These are phyloP conservation scores for Talaromyces sp. DNA, from an alignment of 2,329 filamentous ascomycete genomes.

Conservation along the genomic window DNA sequence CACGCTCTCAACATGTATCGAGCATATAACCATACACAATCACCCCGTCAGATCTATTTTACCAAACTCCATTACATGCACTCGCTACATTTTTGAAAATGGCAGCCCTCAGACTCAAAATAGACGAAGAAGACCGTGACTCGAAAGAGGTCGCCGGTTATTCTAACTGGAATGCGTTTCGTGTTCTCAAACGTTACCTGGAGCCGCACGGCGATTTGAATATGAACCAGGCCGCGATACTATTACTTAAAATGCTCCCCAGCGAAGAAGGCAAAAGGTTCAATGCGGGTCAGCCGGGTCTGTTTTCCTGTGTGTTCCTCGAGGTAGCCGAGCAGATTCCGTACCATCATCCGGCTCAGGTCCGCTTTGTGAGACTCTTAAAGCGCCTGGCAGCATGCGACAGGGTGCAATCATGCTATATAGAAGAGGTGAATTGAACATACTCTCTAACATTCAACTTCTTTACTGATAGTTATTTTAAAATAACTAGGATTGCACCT, in stretches of 20 bases:
- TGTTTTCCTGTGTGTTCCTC: neutral
- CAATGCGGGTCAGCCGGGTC: neutral
- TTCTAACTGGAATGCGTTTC: neutral
- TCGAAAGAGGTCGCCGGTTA: neutral
- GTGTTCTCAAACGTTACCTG: neutral
- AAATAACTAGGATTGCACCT: neutral
- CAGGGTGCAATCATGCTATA: neutral
- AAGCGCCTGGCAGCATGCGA: neutral
- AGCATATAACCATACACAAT: neutral
- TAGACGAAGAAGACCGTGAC: neutral
- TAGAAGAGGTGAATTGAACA: neutral
- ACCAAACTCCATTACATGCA: neutral
- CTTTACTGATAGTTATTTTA: neutral
- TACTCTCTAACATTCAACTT: neutral
- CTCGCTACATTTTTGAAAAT: neutral
- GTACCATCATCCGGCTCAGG: neutral
- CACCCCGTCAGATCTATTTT: neutral
- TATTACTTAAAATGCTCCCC: conserved; percentile 1
- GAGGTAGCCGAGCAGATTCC: neutral
- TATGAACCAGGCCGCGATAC: neutral
- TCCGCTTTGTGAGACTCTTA: neutral
- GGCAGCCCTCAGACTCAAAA: neutral
- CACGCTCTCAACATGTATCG: neutral
- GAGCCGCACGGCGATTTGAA: neutral
- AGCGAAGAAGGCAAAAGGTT: neutral